Evolutionary conservation across 805 yeast genomes (phyloP).

Genomic region (Candida oleophila): DNA sequence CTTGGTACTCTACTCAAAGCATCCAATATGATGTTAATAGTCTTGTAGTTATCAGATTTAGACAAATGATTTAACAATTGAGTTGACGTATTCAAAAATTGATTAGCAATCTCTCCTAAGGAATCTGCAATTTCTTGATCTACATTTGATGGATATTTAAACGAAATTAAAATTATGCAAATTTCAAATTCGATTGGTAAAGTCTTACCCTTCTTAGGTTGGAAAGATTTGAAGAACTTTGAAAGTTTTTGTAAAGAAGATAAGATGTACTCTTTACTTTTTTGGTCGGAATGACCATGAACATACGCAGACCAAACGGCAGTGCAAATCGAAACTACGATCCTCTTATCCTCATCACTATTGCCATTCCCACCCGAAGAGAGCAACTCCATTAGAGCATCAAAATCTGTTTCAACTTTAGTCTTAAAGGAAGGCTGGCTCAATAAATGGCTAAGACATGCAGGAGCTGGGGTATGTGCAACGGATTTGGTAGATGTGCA

Average conservation of each 20-base stretch:
- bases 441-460: conserved; percentile 39
- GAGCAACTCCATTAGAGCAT: conserved; percentile 17
- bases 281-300: not conserved
- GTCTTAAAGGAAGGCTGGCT: conserved; percentile 56
- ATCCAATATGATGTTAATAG: not conserved
- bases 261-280: not conserved
- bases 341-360: conserved; percentile 7
- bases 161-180: not conserved
- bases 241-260: not conserved
- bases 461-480: not conserved
- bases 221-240: not conserved
- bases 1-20: not conserved
- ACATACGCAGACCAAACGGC: not conserved
- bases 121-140: not conserved
- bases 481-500: not conserved
- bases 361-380: conserved; percentile 9
- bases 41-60: not conserved
- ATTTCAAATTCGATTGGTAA: not conserved
- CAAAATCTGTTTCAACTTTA: conserved; percentile 44
- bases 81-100: not conserved
- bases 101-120: not conserved
- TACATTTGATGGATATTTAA: not conserved
- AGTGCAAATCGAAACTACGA: not conserved
- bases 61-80: not conserved
- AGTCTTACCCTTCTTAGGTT: not conserved